Evolutionary conservation across 495 filamentous ascomycete genomes (phyloP).

Genomic region (Sordaria brevicollis): DNA sequence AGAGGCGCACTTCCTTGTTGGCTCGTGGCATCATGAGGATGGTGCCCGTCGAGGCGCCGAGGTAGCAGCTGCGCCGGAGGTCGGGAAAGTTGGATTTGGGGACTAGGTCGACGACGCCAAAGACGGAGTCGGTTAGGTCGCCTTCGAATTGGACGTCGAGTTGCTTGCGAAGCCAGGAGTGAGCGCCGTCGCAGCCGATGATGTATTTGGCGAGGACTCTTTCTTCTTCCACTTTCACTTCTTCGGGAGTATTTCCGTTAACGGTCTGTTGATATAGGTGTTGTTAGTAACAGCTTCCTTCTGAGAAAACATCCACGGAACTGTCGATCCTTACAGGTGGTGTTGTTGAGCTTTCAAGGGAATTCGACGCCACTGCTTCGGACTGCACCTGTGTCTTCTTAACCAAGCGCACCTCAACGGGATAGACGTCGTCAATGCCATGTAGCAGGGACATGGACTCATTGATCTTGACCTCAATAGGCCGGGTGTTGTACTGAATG

Average conservation of each 20-base stretch:
- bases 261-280: conserved; percentile 15
- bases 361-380: background rate
- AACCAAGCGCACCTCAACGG: conserved; percentile 37
- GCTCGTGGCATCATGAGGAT: conserved; percentile 61
- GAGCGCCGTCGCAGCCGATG: conserved; percentile 59
- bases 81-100: conserved; percentile 63
- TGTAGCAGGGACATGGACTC: conserved; percentile 24
- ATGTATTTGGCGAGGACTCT: conserved; percentile 50
- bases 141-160: conserved; percentile 44
- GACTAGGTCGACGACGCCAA: conserved; percentile 56
- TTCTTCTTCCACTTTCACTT: conserved; percentile 13
- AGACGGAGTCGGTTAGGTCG: conserved; percentile 51
- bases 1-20: conserved; percentile 51
- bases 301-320: too few species aligned
- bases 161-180: conserved; percentile 47
- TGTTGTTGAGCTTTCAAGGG: background rate
- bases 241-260: conserved; percentile 19
- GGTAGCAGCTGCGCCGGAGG: conserved; percentile 50
- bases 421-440: conserved; percentile 39
- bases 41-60: conserved; percentile 51
- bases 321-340: background rate
- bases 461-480: conserved; percentile 35
- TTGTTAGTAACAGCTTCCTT: conserved; percentile 31
- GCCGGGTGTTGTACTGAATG: conserved; percentile 41
- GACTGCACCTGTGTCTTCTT: conserved; percentile 21